Evolutionary conservation across 2,329 filamentous ascomycete species (phyloP).

Genomic region (Ophiostoma himal-ulmi): DNA sequence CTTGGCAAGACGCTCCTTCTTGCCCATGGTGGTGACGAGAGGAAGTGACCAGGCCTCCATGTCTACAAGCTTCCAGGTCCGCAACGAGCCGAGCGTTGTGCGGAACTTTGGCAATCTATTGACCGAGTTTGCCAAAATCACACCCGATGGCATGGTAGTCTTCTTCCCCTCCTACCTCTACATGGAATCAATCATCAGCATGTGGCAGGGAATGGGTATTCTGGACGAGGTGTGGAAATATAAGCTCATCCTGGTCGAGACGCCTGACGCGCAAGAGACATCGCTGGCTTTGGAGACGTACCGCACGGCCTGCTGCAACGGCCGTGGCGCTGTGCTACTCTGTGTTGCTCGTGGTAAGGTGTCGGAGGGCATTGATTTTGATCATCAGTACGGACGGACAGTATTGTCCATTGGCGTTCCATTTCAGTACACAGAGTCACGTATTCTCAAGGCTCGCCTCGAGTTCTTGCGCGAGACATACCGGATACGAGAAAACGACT

Average conservation of each 20-base stretch:
- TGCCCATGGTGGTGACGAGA: conserved; percentile 95
- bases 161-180: conserved; percentile 99
- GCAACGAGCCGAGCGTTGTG: conserved; percentile 94
- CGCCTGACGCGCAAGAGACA: conserved; percentile 93
- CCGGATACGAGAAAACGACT: conserved; percentile 93
- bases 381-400: conserved; percentile 94
- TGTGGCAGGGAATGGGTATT: conserved; percentile 99
- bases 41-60: conserved; percentile 91
- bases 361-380: conserved; percentile 96
- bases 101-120: conserved; percentile 91
- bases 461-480: conserved; percentile 98
- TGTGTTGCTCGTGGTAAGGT: conserved; percentile 97
- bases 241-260: conserved; percentile 96
- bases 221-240: conserved; percentile 98
- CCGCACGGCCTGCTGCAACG: conserved; percentile 94
- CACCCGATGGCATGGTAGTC: conserved; percentile 95
- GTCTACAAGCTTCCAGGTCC: conserved; percentile 88
- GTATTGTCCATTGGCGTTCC: conserved; percentile 95
- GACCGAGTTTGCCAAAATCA: conserved; percentile 92
- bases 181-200: conserved; percentile 98
- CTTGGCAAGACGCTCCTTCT: conserved; percentile 83
- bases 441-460: conserved; percentile 89
- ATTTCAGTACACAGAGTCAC: conserved; percentile 97
- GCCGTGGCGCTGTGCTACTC: conserved; percentile 83
- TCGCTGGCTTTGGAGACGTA: conserved; percentile 94